Evolutionary conservation across 768 basidiomycete genomes (phyloP).

Genomic region (Termitomyces sp.): DNA sequence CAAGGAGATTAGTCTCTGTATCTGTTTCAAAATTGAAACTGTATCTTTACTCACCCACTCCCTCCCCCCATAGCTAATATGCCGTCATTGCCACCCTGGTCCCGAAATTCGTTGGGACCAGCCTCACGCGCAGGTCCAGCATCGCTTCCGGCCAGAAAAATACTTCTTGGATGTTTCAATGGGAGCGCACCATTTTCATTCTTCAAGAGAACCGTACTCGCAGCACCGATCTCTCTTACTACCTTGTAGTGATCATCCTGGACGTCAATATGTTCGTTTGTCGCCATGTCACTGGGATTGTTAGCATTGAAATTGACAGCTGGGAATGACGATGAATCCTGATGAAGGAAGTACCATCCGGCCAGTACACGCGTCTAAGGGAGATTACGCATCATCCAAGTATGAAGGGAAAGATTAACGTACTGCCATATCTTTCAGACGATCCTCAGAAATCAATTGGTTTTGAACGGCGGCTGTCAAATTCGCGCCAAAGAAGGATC

Average conservation of each 20-base stretch:
- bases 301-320: constrained; percentile 70
- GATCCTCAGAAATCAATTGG: constrained; percentile 59
- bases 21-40: constrained; percentile 15
- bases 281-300: constrained; percentile 41
- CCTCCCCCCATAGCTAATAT: constrained; percentile 93
- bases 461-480: constrained; percentile 68
- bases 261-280: constrained; percentile 64
- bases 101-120: constrained; percentile 70
- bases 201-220: constrained; percentile 74
- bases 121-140: constrained; percentile 52
- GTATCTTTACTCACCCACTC: constrained; percentile 4
- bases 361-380: constrained; percentile 70
- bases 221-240: constrained; percentile 70
- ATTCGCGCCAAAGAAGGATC: constrained; percentile 62
- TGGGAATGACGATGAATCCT: constrained; percentile 64
- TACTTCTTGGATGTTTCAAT: constrained; percentile 50
- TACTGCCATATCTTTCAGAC: constrained; percentile 73
- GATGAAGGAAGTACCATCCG: constrained; percentile 62
- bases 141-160: constrained; percentile 62
- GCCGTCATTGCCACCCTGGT: constrained; percentile 61
- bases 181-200: constrained; percentile 58
- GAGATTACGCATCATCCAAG: neutral
- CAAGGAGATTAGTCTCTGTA: constrained; percentile 27
- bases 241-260: constrained; percentile 64
- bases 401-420: neutral